Base-by-base conservation (phyloP, 108 stramenopile species). In the Nannochloropsis gaditana region DNA sequence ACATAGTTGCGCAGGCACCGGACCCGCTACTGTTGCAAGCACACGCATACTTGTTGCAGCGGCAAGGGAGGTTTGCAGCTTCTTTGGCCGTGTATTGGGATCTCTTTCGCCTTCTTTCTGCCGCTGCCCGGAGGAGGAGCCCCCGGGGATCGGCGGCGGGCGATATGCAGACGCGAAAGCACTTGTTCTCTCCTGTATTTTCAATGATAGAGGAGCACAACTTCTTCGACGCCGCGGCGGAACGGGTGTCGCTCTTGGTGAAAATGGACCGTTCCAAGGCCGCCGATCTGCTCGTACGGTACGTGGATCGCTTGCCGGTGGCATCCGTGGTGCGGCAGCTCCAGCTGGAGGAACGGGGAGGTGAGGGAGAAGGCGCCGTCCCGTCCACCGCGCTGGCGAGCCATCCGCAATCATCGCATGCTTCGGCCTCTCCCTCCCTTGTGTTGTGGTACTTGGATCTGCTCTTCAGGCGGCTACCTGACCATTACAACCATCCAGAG, bases 391-490 rank as follows among this genome's bases (percentile, higher is more conserved):
- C 47, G 15, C 11, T 15, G 47, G 47, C 47, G 10, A 0, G 11
- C 15, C 10, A 15, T 15, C 15, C 47, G 11, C 15, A 10, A 10
- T 50, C 47, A 15, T 73, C 59, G 19, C n/a, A 2, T n/a, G 15
- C 6, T 0, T 73, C 59, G 19, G 15, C 59, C 59, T 73, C 59
- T n/a, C n/a, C 59, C 5, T 73, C 59, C 19, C n/a, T 73, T 4
- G 15, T 73, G 2, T n/a, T 73, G 59, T 73, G 59, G 59, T 73
- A 82, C 82, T 82, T 82, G 82, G 44, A 82, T 82, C 19, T 45
- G 82, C 82, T 82, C 82, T 82, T 45, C 21, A 15, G 82, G 9
- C 82, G 45, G 44, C 19, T 45, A 21, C 82, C 82, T 43, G 82
- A 82, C 21, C 82, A 45, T 15, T 82, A 82, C 4, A 82, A 82